These are phyloP conservation scores for Senecio squalidus DNA, from an alignment of 140 eudicot species.

Conservation along the genomic window DNA sequence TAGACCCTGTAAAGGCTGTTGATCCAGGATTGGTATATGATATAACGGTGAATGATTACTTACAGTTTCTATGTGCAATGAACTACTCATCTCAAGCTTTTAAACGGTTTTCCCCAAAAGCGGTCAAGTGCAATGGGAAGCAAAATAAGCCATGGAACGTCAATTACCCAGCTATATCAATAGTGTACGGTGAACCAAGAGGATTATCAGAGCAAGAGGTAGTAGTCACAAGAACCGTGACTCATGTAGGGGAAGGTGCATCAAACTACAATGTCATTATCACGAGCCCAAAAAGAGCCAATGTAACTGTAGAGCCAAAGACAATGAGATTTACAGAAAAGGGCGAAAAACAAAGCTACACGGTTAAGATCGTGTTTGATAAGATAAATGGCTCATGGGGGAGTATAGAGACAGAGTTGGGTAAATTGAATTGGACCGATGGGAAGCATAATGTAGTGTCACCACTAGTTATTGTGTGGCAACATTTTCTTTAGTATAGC, in stretches of 20 bases:
- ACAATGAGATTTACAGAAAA: constrained; percentile 35
- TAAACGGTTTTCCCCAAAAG: constrained; percentile 29
- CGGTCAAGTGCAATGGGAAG: constrained; percentile 28
- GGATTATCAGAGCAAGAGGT: constrained; percentile 17
- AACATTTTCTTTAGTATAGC: constrained; percentile 21
- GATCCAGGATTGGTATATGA: constrained; percentile 85
- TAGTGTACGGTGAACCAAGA: constrained; percentile 26
- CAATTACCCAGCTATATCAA: constrained; percentile 66
- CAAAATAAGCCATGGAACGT: constrained; percentile 57
- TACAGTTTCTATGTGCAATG: constrained; percentile 61
- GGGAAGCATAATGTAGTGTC: constrained; percentile 57
- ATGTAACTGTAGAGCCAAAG: constrained; percentile 37
- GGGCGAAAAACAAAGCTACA: constrained; percentile 54
- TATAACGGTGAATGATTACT: constrained; percentile 40
- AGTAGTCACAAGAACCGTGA: constrained; percentile 50
- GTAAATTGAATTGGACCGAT: constrained; percentile 61
- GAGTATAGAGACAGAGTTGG: constrained; percentile 28
- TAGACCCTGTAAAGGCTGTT: constrained; percentile 59
- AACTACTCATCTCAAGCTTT: constrained; percentile 38
- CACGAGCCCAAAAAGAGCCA: constrained; percentile 34
- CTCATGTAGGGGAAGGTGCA: constrained; percentile 46
- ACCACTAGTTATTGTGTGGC: constrained; percentile 59
- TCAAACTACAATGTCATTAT: constrained; percentile 33
- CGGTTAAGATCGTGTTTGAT: constrained; percentile 35
- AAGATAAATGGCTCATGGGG: constrained; percentile 29